phyloP scores from a whole-genome alignment of 2,329 filamentous ascomycete genomes.

The Spiromastix sp. region DNA sequence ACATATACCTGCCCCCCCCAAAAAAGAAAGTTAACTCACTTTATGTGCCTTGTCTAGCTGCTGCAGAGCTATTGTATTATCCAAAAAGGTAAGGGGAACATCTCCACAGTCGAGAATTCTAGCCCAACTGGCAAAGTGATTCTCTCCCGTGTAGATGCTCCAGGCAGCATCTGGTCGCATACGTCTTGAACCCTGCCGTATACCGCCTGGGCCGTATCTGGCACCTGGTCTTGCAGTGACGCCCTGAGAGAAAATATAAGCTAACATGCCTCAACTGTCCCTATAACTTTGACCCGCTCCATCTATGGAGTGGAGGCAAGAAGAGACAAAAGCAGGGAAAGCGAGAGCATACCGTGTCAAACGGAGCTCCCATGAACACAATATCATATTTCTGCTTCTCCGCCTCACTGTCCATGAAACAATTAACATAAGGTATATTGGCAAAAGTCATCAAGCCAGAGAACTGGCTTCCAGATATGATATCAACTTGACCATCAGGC shows the following conservation, averaged over 20 bases:
- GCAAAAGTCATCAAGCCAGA: conserved; percentile 66
- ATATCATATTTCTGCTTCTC: conserved; percentile 58
- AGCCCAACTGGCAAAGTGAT: conserved; percentile 74
- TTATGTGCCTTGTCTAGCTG: conserved; percentile 83
- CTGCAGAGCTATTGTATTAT: conserved; percentile 73
- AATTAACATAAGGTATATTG: conserved; percentile 59
- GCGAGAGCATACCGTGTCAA: conserved; percentile 52
- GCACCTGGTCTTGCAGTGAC: no score
- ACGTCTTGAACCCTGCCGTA: conserved; percentile 74
- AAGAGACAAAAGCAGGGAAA: no score
- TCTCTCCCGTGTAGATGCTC: no score
- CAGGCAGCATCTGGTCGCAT: conserved; percentile 77
- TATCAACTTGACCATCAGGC: conserved; percentile 28
- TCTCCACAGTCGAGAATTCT: conserved; percentile 75
- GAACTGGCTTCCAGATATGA: conserved; percentile 43
- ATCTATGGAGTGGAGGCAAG: no score
- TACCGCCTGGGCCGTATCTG: conserved; percentile 73
- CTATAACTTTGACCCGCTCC: no score
- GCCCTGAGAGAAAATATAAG: no score
- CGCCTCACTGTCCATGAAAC: conserved; percentile 42
- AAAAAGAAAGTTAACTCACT: no score
- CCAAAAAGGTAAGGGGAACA: conserved; percentile 66
- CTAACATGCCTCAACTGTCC: no score
- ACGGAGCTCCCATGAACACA: conserved; percentile 60
- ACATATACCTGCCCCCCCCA: no score